phyloP scores from a whole-genome alignment of 306 rosid genomes.

The Biancaea sappan region DNA sequence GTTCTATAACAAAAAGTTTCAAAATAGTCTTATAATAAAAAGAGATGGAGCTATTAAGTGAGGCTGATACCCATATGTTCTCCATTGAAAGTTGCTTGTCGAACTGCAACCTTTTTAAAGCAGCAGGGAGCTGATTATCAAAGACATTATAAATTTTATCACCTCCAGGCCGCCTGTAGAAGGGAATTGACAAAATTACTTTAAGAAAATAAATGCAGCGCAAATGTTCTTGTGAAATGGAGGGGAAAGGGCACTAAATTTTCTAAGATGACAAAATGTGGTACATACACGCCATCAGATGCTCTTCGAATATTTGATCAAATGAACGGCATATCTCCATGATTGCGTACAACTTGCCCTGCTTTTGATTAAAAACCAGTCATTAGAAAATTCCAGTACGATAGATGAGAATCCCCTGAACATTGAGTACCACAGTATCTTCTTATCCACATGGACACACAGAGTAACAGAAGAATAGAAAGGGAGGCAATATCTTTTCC shows the following conservation, averaged over 20 bases:
- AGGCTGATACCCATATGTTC: slow-evolving; percentile 96
- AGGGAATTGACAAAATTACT: slow-evolving; percentile 25
- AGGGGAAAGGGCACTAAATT: slow-evolving; percentile 4
- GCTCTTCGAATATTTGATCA: slow-evolving; percentile 88
- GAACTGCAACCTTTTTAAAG: slow-evolving; percentile 90
- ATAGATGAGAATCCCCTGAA: slow-evolving; percentile 3
- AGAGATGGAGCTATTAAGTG: slow-evolving; percentile 81
- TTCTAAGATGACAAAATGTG: slow-evolving; percentile 2
- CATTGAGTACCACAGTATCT: neutral
- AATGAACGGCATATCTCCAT: slow-evolving; percentile 92
- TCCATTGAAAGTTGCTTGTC: slow-evolving; percentile 98
- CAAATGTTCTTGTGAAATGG: slow-evolving; percentile 8
- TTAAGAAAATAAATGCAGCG: no score
- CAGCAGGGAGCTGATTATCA: slow-evolving; percentile 97
- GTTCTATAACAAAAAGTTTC: neutral
- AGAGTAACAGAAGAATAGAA: neutral
- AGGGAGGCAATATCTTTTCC: neutral
- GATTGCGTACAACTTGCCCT: slow-evolving; percentile 91
- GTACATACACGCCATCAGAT: slow-evolving; percentile 94
- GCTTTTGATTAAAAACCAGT: slow-evolving; percentile 39
- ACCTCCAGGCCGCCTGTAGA: slow-evolving; percentile 89
- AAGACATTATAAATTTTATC: slow-evolving; percentile 86
- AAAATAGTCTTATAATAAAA: neutral
- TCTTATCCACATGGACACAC: neutral
- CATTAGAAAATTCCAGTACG: slow-evolving; percentile 20